Evolutionary conservation across 257 asterid species (phyloP).

Genomic region (Striga asiatica): DNA sequence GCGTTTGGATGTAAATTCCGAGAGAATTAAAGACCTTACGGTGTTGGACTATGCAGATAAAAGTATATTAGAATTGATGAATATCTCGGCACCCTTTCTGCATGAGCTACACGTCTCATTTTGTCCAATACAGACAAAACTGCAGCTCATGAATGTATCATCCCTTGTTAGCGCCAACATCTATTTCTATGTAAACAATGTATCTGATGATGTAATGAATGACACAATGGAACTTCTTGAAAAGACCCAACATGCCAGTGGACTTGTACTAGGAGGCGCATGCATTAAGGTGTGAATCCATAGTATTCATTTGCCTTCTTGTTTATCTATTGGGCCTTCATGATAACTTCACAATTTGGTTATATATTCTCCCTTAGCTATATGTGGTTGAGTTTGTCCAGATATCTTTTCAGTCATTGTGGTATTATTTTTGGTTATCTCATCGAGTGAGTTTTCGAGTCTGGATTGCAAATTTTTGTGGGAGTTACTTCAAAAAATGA

Average conservation of each 20-base stretch:
- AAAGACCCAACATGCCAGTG: background rate
- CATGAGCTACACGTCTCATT: background rate
- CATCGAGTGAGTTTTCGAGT: too few relatives aligned
- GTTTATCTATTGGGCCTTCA: too few relatives aligned
- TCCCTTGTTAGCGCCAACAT: background rate
- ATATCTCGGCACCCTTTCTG: background rate
- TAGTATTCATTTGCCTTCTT: too few relatives aligned
- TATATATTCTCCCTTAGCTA: too few relatives aligned
- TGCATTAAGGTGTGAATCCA: too few relatives aligned
- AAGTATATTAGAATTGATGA: background rate
- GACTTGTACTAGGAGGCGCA: too few relatives aligned
- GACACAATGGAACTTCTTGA: background rate
- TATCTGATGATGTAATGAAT: background rate
- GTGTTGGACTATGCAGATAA: background rate
- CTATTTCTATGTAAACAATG: background rate
- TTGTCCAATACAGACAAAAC: background rate
- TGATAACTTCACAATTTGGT: too few relatives aligned
- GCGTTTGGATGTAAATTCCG: background rate
- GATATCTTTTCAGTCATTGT: too few relatives aligned
- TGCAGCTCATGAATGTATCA: background rate
- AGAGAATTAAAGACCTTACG: background rate
- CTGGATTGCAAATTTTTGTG: too few relatives aligned
- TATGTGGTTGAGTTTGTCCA: too few relatives aligned
- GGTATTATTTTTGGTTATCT: too few relatives aligned
- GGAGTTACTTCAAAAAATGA: too few relatives aligned